Evolutionary conservation across 805 yeast genomes (phyloP).

Genomic region (Brettanomyces naardenensis): DNA sequence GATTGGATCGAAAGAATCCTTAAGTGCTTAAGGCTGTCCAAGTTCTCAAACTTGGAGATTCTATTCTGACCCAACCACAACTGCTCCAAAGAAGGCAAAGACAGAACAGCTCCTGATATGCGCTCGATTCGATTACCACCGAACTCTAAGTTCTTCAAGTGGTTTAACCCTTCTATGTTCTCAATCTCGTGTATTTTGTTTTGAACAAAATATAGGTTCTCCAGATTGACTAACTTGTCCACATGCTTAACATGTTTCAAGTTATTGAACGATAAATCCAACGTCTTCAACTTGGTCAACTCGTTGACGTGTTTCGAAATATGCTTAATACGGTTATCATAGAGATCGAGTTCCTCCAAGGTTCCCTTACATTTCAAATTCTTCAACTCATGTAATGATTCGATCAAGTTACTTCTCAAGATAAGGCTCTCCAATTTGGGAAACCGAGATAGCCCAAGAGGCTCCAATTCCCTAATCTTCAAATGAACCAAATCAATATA

Average conservation of each 20-base stretch:
- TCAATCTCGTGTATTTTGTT: slow-evolving; percentile 73
- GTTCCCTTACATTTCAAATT: slow-evolving; percentile 33
- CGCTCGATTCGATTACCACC: slow-evolving; percentile 77
- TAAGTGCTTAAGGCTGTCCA: slow-evolving; percentile 51
- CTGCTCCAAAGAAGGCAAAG: slow-evolving; percentile 52
- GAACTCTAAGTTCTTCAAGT: slow-evolving; percentile 67
- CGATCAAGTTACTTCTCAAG: slow-evolving; percentile 76
- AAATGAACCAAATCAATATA: slow-evolving; percentile 62
- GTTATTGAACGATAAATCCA: slow-evolving; percentile 87
- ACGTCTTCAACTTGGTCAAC: slow-evolving; percentile 43
- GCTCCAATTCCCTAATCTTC: slow-evolving; percentile 58
- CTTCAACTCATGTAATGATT: slow-evolving; percentile 66
- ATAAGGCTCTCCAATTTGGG: slow-evolving; percentile 50
- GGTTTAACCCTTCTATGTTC: slow-evolving; percentile 47
- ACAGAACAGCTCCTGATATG: slow-evolving; percentile 48
- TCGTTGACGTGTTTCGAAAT: slow-evolving; percentile 64
- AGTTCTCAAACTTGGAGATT: slow-evolving; percentile 56
- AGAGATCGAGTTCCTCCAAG: slow-evolving; percentile 75
- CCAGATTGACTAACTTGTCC: slow-evolving; percentile 51
- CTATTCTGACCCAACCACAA: slow-evolving; percentile 91
- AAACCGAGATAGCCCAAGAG: slow-evolving; percentile 51
- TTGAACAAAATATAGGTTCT: slow-evolving; percentile 78
- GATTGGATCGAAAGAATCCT: slow-evolving; percentile 82
- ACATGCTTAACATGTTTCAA: slow-evolving; percentile 80
- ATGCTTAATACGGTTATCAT: slow-evolving; percentile 86